A percentile compares a stretch with the other conserved stretches of the same genome.
Conservation (phyloP, 495 filamentous ascomycete species). For the Xylaria curta region DNA sequence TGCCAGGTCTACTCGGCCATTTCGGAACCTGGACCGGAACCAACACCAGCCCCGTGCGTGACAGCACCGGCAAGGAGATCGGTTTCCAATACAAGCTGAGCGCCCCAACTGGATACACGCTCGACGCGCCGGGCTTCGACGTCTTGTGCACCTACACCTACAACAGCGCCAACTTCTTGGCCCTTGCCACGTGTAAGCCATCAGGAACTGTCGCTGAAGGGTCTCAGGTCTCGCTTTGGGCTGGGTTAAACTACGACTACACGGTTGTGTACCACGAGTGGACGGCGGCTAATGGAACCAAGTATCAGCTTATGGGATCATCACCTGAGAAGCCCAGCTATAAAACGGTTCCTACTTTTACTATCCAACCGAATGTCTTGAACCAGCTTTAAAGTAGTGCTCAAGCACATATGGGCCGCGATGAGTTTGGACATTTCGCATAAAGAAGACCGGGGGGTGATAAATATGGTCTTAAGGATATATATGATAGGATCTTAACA, state of each 20-base stretch:
- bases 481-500: neutral
- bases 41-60: neutral
- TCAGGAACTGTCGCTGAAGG: neutral
- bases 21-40: neutral
- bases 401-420: neutral
- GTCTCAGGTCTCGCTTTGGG: neutral
- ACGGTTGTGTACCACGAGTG: neutral
- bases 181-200: too few relatives aligned
- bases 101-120: slow-evolving; percentile 1
- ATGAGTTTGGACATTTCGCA: neutral
- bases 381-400: neutral
- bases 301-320: neutral
- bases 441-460: neutral
- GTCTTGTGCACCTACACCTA: neutral
- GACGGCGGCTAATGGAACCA: neutral
- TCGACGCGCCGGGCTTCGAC: slow-evolving; percentile 5
- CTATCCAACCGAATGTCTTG: neutral
- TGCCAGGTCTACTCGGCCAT: neutral
- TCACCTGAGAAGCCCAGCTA: neutral
- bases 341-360: neutral
- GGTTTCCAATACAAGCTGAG: neutral
- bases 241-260: neutral
- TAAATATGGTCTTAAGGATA: neutral
- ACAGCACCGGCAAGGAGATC: neutral
- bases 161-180: neutral